Evolutionary conservation across 345 rosid genomes (phyloP), one percentile per base, ranked within the genome.

Genomic region (Hibiscus mutabilis): DNA sequence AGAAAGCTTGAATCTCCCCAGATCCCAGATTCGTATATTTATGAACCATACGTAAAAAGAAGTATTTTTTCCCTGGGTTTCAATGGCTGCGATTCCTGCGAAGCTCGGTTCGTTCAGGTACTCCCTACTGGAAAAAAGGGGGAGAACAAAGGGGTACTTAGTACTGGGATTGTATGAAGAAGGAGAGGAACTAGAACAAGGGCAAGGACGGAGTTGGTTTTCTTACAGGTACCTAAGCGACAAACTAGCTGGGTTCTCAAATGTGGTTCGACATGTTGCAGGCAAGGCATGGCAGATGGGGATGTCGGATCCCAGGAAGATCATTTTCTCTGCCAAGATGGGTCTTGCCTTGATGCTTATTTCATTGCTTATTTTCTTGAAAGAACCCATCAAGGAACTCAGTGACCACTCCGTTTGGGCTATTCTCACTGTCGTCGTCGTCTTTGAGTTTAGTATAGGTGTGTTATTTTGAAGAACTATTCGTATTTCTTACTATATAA

Each of bases 371-470:
- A 83, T 89, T 75, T 93, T 86, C 85, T 75, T 69, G 66, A 91
- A 87, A 67, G 81, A 83, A 60, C 91, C 97, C 15, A 68, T 84
- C 73, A 75, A 78, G 58, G 96, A 83, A 57, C 82, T 85, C 63
- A 85, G 91, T 35, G 81, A 88, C 14, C 80, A 91, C 86, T 91
- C 80, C 47, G 87, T 93, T 49, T 93, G 98, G 98, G 97, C 98
- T 65, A 80, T 90, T 78, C 95, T 93, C 21, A 93, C 98, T 11
- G 97, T 91, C 40, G 91, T 91, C 15, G 97, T 91, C 73, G 91
- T 93, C 44, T 93, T 93, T 77, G 98, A 93, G 76, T 93, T 93
- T 82, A 93, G 96, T 1, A 93, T 93, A 37, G 98, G 96, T 89
- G 1, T 37, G 42, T 37, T 7, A 37, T 37, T 37, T 7, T 7